Conservation (phyloP, 768 basidiomycete species). For the Tylopilus sp. region DNA sequence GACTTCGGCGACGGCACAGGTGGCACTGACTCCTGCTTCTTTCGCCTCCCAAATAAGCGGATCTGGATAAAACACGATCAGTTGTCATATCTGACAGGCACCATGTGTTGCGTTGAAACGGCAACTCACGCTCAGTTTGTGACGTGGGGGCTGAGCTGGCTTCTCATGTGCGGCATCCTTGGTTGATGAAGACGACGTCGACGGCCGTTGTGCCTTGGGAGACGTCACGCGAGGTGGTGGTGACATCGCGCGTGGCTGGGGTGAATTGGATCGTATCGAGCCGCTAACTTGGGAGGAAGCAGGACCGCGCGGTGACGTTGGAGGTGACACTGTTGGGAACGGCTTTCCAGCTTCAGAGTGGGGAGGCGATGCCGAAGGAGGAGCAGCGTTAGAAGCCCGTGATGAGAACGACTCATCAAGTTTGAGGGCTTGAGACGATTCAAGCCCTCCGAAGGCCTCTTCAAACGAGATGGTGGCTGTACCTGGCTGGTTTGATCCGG, state of each 20-base stretch:
- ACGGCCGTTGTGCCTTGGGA: constrained; percentile 53
- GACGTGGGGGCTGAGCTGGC: constrained; percentile 49
- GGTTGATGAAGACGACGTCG: constrained; percentile 45
- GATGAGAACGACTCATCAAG: constrained; percentile 39
- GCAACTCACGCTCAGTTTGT: constrained; percentile 70
- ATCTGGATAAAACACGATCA: constrained; percentile 38
- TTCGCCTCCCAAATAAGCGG: constrained; percentile 74
- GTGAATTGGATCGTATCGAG: constrained; percentile 36
- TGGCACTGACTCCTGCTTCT: constrained; percentile 56
- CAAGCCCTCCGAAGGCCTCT: constrained; percentile 52
- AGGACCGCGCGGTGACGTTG: constrained; percentile 37
- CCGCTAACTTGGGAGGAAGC: constrained; percentile 28
- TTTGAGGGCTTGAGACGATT: constrained; percentile 36
- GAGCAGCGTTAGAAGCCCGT: constrained; percentile 31
- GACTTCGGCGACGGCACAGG: constrained; percentile 35
- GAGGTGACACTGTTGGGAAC: constrained; percentile 39
- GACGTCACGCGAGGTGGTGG: constrained; percentile 50
- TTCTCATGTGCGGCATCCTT: constrained; percentile 54
- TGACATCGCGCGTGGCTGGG: constrained; percentile 41
- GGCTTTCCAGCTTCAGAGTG: constrained; percentile 24
- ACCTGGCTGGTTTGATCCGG: constrained; percentile 6
- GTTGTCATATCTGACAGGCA: constrained; percentile 3
- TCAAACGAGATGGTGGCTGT: constrained; percentile 41
- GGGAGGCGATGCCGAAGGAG: constrained; percentile 19
- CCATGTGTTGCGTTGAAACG: background rate